These are phyloP conservation scores for Xylaria cubensis DNA, from an alignment of 495 filamentous ascomycete genomes.

Conservation along the genomic window DNA sequence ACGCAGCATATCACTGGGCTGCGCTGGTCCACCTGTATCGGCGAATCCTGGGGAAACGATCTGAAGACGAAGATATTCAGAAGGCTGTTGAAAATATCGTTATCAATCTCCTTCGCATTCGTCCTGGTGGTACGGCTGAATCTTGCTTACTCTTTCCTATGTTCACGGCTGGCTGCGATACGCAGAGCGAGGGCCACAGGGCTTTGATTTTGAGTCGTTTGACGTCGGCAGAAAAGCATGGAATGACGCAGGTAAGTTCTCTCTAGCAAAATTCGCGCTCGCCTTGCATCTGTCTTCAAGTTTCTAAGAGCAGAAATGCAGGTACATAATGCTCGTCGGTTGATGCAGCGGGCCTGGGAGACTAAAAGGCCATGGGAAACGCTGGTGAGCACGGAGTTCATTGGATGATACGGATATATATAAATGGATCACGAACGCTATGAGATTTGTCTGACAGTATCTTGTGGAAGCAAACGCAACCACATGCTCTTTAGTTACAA, in stretches of 20 bases:
- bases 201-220: slow-evolving; percentile 70
- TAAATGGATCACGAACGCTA: background rate
- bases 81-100: slow-evolving; percentile 69
- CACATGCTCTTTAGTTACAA: background rate
- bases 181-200: slow-evolving; percentile 59
- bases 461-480: background rate
- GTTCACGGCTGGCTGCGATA: slow-evolving; percentile 85
- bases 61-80: slow-evolving; percentile 64
- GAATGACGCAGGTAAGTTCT: slow-evolving; percentile 72
- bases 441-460: background rate
- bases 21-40: slow-evolving; percentile 79
- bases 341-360: slow-evolving; percentile 75
- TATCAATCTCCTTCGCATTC: slow-evolving; percentile 65
- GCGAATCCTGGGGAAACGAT: slow-evolving; percentile 68
- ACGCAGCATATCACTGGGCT: slow-evolving; percentile 81
- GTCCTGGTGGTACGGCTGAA: slow-evolving; percentile 72
- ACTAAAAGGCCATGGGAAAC: slow-evolving; percentile 68
- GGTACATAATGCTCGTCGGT: slow-evolving; percentile 63
- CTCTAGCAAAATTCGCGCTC: background rate
- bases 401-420: slow-evolving; percentile 49
- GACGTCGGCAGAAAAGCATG: slow-evolving; percentile 72
- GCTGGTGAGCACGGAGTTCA: slow-evolving; percentile 68
- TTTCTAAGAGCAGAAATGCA: slow-evolving; percentile 34
- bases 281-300: background rate
- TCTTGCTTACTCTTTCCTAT: slow-evolving; percentile 81